phyloP scores from a whole-genome alignment of 2,329 filamentous ascomycete species.

The Colletotrichum lini region DNA sequence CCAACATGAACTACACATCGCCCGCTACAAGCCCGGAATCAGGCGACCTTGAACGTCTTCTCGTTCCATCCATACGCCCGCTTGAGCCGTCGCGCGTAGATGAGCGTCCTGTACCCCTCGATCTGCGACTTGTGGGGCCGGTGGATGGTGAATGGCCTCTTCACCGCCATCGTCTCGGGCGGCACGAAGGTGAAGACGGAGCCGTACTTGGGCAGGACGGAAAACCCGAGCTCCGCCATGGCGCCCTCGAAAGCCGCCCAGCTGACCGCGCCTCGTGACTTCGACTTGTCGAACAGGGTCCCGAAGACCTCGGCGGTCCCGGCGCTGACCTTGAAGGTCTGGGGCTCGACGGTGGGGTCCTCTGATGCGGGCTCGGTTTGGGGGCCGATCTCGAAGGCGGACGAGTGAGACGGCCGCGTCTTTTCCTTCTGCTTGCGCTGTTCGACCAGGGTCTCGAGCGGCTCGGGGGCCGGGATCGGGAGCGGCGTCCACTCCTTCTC shows the following conservation, averaged over 20 bases:
- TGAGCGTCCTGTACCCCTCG: conserved; percentile 49
- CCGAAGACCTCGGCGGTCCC: conserved; percentile 56
- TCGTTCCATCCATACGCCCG: conserved; percentile 55
- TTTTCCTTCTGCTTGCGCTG: conserved; percentile 59
- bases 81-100: conserved; percentile 51
- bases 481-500: conserved; percentile 42
- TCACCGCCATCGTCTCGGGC: conserved; percentile 45
- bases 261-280: conserved; percentile 49
- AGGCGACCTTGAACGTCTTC: conserved; percentile 48
- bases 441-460: conserved; percentile 48
- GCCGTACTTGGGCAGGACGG: conserved; percentile 56
- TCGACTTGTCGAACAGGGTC: conserved; percentile 50
- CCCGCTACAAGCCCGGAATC: background rate
- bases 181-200: conserved; percentile 59
- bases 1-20: background rate
- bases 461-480: conserved; percentile 41
- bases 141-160: conserved; percentile 53
- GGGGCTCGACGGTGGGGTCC: rapidly evolving
- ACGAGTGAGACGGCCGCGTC: conserved; percentile 56
- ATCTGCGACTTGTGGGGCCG: conserved; percentile 55
- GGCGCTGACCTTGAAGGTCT: conserved; percentile 54
- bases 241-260: conserved; percentile 58
- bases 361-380: background rate
- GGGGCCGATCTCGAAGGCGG: conserved; percentile 50
- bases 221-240: conserved; percentile 59